These are phyloP conservation scores for Ustilago bromivora DNA, from an alignment of 1,284 basidiomycete species.

Conservation along the genomic window DNA sequence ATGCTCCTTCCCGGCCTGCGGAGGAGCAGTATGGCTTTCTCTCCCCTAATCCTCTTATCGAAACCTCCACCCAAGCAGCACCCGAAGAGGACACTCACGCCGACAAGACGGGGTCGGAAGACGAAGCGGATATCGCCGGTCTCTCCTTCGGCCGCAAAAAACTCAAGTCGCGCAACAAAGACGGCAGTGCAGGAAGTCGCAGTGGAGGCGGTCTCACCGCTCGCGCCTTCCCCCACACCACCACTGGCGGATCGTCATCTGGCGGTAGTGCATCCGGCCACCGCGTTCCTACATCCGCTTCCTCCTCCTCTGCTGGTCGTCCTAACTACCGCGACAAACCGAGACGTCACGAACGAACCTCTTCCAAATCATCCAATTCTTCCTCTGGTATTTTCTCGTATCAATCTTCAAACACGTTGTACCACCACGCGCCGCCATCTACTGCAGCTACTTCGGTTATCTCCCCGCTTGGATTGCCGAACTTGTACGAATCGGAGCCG, in stretches of 20 bases:
- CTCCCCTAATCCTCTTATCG: background rate
- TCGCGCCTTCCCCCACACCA: background rate
- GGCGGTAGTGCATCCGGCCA: conserved; percentile 29
- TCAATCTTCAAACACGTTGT: conserved; percentile 15
- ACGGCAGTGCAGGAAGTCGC: conserved; percentile 31
- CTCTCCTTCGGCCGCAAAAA: conserved; percentile 54
- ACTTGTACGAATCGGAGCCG: conserved; percentile 36
- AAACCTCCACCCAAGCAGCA: background rate
- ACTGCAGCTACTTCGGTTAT: conserved; percentile 22
- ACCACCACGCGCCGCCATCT: conserved; percentile 14
- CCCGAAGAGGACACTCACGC: conserved; percentile 5
- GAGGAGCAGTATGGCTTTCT: conserved; percentile 20
- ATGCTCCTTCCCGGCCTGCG: conserved; percentile 20
- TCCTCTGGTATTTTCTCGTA: conserved; percentile 36
- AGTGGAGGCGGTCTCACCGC: conserved; percentile 27
- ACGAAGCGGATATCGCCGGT: conserved; percentile 63
- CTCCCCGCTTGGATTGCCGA: conserved; percentile 19
- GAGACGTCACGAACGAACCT: conserved; percentile 52
- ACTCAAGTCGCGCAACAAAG: conserved; percentile 13
- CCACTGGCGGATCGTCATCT: conserved; percentile 32
- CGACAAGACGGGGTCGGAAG: conserved; percentile 44
- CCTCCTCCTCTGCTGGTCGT: conserved; percentile 22
- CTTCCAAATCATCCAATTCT: conserved; percentile 38
- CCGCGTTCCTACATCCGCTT: conserved; percentile 4
- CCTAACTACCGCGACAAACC: conserved; percentile 53